Base-by-base conservation (phyloP, 2,329 filamentous ascomycete genomes). In the Cladophialophora carrionii region DNA sequence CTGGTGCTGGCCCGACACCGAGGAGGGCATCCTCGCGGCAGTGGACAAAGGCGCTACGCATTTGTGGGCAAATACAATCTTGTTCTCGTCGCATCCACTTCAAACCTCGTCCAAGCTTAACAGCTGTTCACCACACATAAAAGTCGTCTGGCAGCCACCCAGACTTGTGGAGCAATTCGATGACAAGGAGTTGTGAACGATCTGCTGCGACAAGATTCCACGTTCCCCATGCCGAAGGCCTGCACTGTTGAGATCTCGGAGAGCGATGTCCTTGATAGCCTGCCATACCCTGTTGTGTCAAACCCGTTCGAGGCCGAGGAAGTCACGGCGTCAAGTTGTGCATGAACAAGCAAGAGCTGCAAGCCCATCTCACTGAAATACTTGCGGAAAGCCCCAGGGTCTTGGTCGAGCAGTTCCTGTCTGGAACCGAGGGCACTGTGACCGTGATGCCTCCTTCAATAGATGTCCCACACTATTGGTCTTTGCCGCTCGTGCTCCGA, bases 241-340 rank as follows among this genome's bases (percentile, higher is more conserved):
- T 81, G 78, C 76, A 68, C 74, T 1, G 64, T 78, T 17, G 58
- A 65, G 2, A 73, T 72, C 8, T 52, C 57, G 2, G 31, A 62
- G 4, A 26, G 20, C 26, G 12, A 31, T 22, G 57, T 70, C 55
- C 51, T 73, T 1, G 54, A 65, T 6, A 67, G 74, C 3, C 29
- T 75, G 7, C 53, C 65, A 2, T 79, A 71, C 46, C 82, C 82
- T 0, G 68, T 83, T 8, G 78, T 84, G 1, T 72, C 0, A 84
- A 84, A 68, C 82, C 83, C 0, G 74, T 81, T 4, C 77, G 81
- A 4, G 82, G 82, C 7, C 75, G 82, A 3, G 82, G 82, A 0
- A 83, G 81, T 61, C 76, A 82, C 63, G 82, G 82, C 24, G 82
- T 84, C 46, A 82, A 80, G 65, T 73, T 83, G 2, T 84, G 81